Evolutionary conservation across 805 yeast species (phyloP), one percentile per base, ranked within the genome.

Genomic region (Komagataella populi): DNA sequence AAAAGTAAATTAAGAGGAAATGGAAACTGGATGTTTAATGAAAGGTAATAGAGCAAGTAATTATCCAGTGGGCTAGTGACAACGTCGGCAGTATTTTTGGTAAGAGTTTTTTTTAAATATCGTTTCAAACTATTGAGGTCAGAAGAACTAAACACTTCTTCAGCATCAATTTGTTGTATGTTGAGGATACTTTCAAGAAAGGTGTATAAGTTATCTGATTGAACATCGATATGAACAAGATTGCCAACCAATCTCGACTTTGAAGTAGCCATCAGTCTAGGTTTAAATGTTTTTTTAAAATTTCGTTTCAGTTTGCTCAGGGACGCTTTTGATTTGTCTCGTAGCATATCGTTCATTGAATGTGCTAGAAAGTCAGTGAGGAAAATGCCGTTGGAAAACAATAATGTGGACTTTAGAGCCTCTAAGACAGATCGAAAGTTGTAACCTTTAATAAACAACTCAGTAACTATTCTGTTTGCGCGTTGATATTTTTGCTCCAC

Each of bases 1-100:
- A 88, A 68, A 1, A 93, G 71, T 23, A 91, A 70, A 59, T 88
- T 88, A 49, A 88, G 66, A 0, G 99, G 99, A 61, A 87, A 93
- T 3, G 97, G 96, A 20, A 90, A 64, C n/a, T 73, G 65, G 6
- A 83, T 54, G 46, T 81, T 80, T 47, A 84, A 64, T 53, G 76
- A 77, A 8, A 84, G 62, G 49, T 75, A 74, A 48, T 80, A 70
- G 1, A 83, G 69, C 1, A 78, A 60, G 48, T 70, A 71, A 24
- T 70, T 64, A 54, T 66, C 75, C 50, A 58, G 66, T 54, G 58
- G 70, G 56, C 62, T 67, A 59, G 55, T 61, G n/a, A 56, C 53
- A 7, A 63, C 57, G 45, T 50, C 14, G 44, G 47, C 18, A 46
- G 51, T 6, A 50, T 54, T 4, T 56, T 50, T 12, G 58, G 57